Evolutionary conservation across 1,139 yeast species (phyloP), one percentile per base, ranked within the genome.

Genomic region (Sugiyamaella novakii): DNA sequence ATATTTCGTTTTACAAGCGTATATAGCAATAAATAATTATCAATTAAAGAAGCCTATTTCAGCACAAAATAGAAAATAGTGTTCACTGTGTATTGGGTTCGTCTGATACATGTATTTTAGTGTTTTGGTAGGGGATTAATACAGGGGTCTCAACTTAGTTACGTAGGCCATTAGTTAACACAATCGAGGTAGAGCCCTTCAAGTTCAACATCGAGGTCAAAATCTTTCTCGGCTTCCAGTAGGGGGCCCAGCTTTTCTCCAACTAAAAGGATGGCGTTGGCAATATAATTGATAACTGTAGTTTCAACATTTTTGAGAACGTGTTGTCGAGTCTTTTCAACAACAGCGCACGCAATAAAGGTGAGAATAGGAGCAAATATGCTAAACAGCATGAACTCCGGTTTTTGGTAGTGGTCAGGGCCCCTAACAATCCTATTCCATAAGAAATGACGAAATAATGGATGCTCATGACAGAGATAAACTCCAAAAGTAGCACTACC

Each of bases 401-500:
- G 36, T 25, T 18, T 3, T 10, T 22, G 14, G n/a, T 36, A 33
- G 22, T 37, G 30, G 29, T 5, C 11, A 8, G 14, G 25, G 3
- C 29, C 47, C 12, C 15, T 17, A 10, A 44, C 25, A 28, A 34
- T 21, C 7, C 24, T 15, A 5, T 44, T 11, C 37, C 36, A 44
- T 12, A 44, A 10, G 1, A 7, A 6, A 5, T 25, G 35, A 15
- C 47, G 42, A 8, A 44, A 24, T 7, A 44, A n/a, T 14, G 21
- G 25, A n/a, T 44, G 38, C 3, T 44, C 47, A 18, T 44, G 34
- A 44, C 36, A 5, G n/a, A n/a, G n/a, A n/a, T n/a, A n/a, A n/a
- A n/a, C n/a, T n/a, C n/a, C n/a, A n/a, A n/a, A n/a, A n/a, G 43
- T 44, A 17, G 31, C 19, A 8, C 34, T 28, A 8, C 38, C 47